Evolutionary conservation across 1,284 basidiomycete genomes (phyloP).

Genomic region (Leccinum solheimii): DNA sequence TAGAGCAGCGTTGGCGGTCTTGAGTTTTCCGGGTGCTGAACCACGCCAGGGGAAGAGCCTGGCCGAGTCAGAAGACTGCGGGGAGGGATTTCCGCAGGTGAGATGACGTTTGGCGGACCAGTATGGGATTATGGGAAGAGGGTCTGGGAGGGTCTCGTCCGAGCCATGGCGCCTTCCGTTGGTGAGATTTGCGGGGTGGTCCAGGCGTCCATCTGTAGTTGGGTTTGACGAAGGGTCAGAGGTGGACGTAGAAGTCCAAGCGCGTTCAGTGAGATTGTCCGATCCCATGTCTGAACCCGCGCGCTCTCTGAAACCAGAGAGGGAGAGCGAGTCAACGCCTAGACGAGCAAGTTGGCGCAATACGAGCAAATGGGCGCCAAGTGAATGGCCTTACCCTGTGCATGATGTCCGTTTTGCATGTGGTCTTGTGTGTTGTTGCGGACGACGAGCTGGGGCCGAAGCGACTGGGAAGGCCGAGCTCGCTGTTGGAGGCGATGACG

Average conservation of each 20-base stretch:
- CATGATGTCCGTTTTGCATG: slow-evolving; percentile 34
- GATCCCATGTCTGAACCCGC: slow-evolving; percentile 43
- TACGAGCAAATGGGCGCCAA: neutral
- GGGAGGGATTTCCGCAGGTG: slow-evolving; percentile 83
- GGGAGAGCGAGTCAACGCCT: slow-evolving; percentile 24
- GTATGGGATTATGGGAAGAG: slow-evolving; percentile 65
- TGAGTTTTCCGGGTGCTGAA: slow-evolving; percentile 77
- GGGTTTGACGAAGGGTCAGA: slow-evolving; percentile 47
- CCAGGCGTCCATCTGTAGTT: slow-evolving; percentile 31
- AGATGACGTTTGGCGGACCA: slow-evolving; percentile 86
- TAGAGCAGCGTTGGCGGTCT: slow-evolving; percentile 91
- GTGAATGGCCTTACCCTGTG: slow-evolving; percentile 23
- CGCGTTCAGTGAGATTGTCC: slow-evolving; percentile 45
- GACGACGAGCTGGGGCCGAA: slow-evolving; percentile 4
- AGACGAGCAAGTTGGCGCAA: slow-evolving; percentile 5
- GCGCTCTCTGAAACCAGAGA: slow-evolving; percentile 28
- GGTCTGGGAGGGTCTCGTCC: slow-evolving; percentile 47
- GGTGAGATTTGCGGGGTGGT: slow-evolving; percentile 15
- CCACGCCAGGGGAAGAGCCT: slow-evolving; percentile 78
- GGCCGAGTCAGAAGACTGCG: slow-evolving; percentile 60
- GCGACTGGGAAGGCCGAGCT: slow-evolving; percentile 1
- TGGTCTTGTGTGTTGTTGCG: neutral
- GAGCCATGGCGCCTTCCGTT: slow-evolving; percentile 38
- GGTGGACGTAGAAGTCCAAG: slow-evolving; percentile 40
- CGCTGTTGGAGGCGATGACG: slow-evolving; percentile 13